Evolutionary conservation across 768 basidiomycete genomes (phyloP), one percentile per base, ranked within the genome.

Genomic region (Agrocybe praecox): DNA sequence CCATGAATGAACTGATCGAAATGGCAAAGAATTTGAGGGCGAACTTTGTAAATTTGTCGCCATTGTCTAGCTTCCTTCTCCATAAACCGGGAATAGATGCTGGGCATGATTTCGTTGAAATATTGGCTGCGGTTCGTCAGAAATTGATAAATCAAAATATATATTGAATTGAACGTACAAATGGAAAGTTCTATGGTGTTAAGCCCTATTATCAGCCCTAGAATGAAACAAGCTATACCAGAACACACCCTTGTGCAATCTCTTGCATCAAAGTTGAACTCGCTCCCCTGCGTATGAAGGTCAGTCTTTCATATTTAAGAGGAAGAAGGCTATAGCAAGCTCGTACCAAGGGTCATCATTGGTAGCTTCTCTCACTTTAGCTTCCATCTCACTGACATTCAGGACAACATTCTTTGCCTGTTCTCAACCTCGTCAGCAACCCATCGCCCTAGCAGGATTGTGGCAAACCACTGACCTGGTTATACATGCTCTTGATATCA

Each of bases 21-120:
- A 29, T 29, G 5, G 26, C 26, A 29, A 29, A 29, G 5, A 29
- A 29, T 29, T 29, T 29, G 9, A 29, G 26, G 26, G 44, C 76
- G 18, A 40, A 87, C 94, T 81, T 99, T 99, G 83, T 99, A 99
- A 56, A 99, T 98, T 72, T 99, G 95, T 33, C 97, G 82, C 97
- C 97, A 99, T 69, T 99, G 93, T 19, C 90, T 80, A 0, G 97
- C 97, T 73, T 99, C 97, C 75, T 98, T 98, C 73, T 98, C 93
- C 88, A 96, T 96, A 72, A 96, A 97, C 23, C 94, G 85, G 9
- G 87, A 82, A 72, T 97, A 98, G 63, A 98, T 97, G 67, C 86
- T 87, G 3, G 97, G 96, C 95, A 99, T 98, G 69, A 98, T 94
- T 77, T 99, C 96, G 73, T 98, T 99, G 75, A 99, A 99, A 60